These are phyloP conservation scores for Phialophora macrospora DNA, from an alignment of 2,329 filamentous ascomycete species.

Conservation along the genomic window DNA sequence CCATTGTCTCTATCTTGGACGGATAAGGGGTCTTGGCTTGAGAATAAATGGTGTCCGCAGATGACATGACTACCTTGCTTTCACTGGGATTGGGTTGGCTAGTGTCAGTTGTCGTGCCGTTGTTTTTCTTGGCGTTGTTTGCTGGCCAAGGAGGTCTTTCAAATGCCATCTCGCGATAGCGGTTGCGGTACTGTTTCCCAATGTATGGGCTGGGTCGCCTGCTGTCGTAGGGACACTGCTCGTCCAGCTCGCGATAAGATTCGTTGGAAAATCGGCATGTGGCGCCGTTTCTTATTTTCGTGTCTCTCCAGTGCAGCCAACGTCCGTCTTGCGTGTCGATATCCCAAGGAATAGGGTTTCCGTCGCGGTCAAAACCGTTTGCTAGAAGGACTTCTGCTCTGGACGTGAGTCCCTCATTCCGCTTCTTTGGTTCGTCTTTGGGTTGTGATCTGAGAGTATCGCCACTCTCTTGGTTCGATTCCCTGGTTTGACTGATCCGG, in stretches of 20 bases:
- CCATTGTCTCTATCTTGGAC: neutral
- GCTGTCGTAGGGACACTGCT: constrained; percentile 33
- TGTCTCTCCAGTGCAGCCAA: constrained; percentile 37
- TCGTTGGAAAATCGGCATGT: constrained; percentile 8
- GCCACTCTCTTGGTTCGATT: neutral
- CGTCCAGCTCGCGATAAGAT: constrained; percentile 24
- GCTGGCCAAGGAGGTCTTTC: constrained; percentile 31
- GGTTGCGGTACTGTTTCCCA: constrained; percentile 14
- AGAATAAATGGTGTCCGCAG: neutral
- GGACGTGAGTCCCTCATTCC: constrained; percentile 11
- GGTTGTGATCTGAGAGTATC: neutral
- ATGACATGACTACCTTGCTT: neutral
- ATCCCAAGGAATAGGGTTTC: constrained; percentile 35
- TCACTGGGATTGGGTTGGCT: neutral
- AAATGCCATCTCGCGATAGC: neutral
- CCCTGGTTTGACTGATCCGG: constrained; percentile 8
- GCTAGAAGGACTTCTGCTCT: constrained; percentile 18
- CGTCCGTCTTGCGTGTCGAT: constrained; percentile 34
- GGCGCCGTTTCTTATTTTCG: constrained; percentile 27
- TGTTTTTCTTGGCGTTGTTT: neutral
- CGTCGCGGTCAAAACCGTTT: constrained; percentile 27
- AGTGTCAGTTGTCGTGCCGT: neutral
- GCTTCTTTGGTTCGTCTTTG: constrained; percentile 4
- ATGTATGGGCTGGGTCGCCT: constrained; percentile 28
- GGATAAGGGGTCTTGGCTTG: neutral